Evolutionary conservation across 257 asterid genomes (phyloP), one percentile per base, ranked within the genome.

Genomic region (Petunia axillaris): DNA sequence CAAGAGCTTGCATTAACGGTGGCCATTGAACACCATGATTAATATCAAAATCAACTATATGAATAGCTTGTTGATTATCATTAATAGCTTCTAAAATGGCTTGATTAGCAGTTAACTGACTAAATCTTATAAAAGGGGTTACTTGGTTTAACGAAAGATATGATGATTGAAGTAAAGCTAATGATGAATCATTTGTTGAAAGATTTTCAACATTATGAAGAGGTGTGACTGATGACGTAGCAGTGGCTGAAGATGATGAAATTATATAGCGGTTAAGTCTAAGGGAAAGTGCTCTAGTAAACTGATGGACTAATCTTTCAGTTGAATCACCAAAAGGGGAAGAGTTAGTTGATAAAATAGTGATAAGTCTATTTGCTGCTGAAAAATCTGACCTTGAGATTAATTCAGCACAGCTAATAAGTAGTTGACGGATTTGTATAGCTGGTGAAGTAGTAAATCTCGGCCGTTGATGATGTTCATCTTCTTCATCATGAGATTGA

Each of bases 21-120:
- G 99, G 99, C 99, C 99, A 96, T 76, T 96, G 99, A 2, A 96
- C 95, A 65, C 99, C 99, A 83, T 96, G 98, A 92, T 90, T 91
- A 86, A 96, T 92, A 81, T 96, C 94, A 81, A 96, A 94, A 79
- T 96, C 99, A 40, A 96, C 87, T 75, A 96, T 90, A 92, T 96
- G 99, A 63, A 96, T 86, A 0, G 94, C 91, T 6, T 70, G 90
- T 16, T 90, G 92, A n/a, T 91, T 91, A 41, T 90, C 91, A 13
- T 89, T 93, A 63, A 91, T 85, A 2, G 98, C 91, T 44, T 96
- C 99, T 10, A 96, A 75, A 13, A 96, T 94, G 0, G 99, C 99
- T 62, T 96, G 99, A 78, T 96, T 96, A 0, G 98, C 99, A 0
- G 99, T 96, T 36, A 96, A 87, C 36, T 96, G 99, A 64, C 90